Percentiles rank a stretch among this genome's conserved stretches.
phyloP scores from a whole-genome alignment of 2,329 filamentous ascomycete genomes.

The Aspergillus chevalieri region DNA sequence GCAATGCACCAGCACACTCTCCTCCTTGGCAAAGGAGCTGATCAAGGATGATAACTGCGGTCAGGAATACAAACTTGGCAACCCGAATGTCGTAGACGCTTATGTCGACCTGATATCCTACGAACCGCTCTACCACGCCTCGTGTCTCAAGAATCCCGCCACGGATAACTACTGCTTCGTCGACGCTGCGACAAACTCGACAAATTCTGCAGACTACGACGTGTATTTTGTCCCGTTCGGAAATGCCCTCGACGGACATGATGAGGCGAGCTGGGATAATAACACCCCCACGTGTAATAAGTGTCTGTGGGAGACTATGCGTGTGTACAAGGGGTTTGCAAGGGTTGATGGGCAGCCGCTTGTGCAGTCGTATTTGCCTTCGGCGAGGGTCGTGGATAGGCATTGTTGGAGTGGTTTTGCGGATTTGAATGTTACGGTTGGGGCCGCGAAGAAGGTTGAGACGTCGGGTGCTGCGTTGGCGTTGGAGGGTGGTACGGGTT shows the following conservation, averaged over 20 bases:
- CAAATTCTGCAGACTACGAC: constrained; percentile 65
- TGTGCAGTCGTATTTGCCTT: constrained; percentile 60
- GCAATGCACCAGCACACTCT: constrained; percentile 61
- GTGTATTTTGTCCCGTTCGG: constrained; percentile 84
- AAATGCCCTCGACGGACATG: constrained; percentile 52
- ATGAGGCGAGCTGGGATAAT: not conserved
- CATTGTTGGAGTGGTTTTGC: constrained; percentile 53
- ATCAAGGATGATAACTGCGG: constrained; percentile 60
- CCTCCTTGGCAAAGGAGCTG: constrained; percentile 59
- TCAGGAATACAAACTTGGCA: constrained; percentile 60
- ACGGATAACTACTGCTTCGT: constrained; percentile 71
- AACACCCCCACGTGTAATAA: constrained; percentile 54
- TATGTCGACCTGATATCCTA: constrained; percentile 74
- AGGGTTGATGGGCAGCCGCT: constrained; percentile 62
- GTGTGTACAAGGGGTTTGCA: constrained; percentile 65
- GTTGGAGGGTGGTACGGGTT: not conserved
- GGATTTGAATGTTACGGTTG: constrained; percentile 40
- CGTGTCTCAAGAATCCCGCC: constrained; percentile 65
- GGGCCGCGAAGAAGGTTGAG: constrained; percentile 1
- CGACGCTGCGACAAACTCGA: constrained; percentile 71
- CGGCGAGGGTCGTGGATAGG: constrained; percentile 67
- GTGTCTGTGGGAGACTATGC: constrained; percentile 77
- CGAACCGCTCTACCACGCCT: constrained; percentile 68
- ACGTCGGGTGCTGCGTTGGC: not conserved
- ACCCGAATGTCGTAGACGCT: constrained; percentile 66